Percentiles rank a stretch among this genome's conserved stretches.
Conservation (phyloP, 2,329 filamentous ascomycete genomes). For the Cordyceps cicadae region DNA sequence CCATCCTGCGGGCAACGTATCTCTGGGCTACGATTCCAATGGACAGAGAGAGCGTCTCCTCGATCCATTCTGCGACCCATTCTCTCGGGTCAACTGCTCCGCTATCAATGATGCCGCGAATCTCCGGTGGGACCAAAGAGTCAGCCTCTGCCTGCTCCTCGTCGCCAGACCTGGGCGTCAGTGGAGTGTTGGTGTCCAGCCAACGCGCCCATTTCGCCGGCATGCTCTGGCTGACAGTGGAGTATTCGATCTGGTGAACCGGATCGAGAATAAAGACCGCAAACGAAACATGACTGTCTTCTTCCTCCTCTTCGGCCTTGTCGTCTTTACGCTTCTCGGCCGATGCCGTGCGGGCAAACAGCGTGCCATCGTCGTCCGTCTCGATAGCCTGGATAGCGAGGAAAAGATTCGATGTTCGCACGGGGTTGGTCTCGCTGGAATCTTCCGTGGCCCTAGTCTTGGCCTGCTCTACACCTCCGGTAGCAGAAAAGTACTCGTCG, state of each 20-base stretch:
- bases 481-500: slow-evolving; percentile 69
- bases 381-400: slow-evolving; percentile 84
- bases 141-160: slow-evolving; percentile 32
- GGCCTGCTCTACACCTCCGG: slow-evolving; percentile 73
- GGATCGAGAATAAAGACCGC: slow-evolving; percentile 79
- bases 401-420: slow-evolving; percentile 90
- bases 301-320: slow-evolving; percentile 39
- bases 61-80: slow-evolving; percentile 96
- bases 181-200: slow-evolving; percentile 67
- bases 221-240: slow-evolving; percentile 71
- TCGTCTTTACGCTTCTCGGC: slow-evolving; percentile 49
- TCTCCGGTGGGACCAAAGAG: slow-evolving; percentile 62
- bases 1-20: slow-evolving; percentile 93
- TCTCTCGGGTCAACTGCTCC: slow-evolving; percentile 82
- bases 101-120: slow-evolving; percentile 70
- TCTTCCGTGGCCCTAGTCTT: slow-evolving; percentile 71
- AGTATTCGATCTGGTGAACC: slow-evolving; percentile 82
- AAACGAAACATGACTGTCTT: slow-evolving; percentile 61
- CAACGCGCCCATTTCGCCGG: slow-evolving; percentile 83
- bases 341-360: slow-evolving; percentile 56
- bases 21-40: slow-evolving; percentile 85
- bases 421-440: slow-evolving; percentile 76
- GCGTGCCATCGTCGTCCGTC: slow-evolving; percentile 51
- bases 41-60: slow-evolving; percentile 70
- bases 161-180: slow-evolving; percentile 46